Evolutionary conservation across 768 basidiomycete species (phyloP).

Genomic region (Phylloporus sp.): DNA sequence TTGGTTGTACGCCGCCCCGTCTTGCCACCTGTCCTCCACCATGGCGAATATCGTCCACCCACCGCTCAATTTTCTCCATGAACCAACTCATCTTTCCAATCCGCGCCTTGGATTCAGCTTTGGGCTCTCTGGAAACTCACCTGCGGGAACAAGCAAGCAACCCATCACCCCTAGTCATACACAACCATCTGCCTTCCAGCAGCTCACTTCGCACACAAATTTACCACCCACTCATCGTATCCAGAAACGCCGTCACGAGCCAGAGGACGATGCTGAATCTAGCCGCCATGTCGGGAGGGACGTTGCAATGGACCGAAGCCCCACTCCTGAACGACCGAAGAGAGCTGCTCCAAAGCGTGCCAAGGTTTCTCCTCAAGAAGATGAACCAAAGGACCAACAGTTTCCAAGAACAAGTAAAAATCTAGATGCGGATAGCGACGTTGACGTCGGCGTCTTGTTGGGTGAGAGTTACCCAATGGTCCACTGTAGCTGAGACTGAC

Average conservation of each 20-base stretch:
- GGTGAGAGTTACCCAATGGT: slow-evolving; percentile 45
- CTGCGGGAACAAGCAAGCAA: slow-evolving; percentile 47
- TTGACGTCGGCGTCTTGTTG: slow-evolving; percentile 74
- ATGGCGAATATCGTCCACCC: slow-evolving; percentile 75
- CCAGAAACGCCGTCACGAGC: slow-evolving; percentile 64
- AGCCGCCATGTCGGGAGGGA: slow-evolving; percentile 41
- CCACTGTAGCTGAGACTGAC: slow-evolving; percentile 4
- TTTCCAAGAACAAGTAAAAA: slow-evolving; percentile 48
- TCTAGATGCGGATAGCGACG: slow-evolving; percentile 38
- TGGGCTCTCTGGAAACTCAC: slow-evolving; percentile 46
- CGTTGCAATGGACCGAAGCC: slow-evolving; percentile 80
- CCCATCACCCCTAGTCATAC: slow-evolving; percentile 38
- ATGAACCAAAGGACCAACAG: slow-evolving; percentile 39
- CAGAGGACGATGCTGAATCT: slow-evolving; percentile 60
- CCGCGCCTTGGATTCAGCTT: slow-evolving; percentile 75
- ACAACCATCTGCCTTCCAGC: slow-evolving; percentile 49
- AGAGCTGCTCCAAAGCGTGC: slow-evolving; percentile 67
- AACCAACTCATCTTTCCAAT: slow-evolving; percentile 54
- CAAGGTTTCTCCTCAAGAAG: slow-evolving; percentile 23
- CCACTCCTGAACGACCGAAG: slow-evolving; percentile 76
- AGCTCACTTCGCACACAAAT: slow-evolving; percentile 49
- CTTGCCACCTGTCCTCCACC: slow-evolving; percentile 26
- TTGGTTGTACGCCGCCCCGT: slow-evolving; percentile 5
- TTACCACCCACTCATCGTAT: slow-evolving; percentile 40
- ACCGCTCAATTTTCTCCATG: slow-evolving; percentile 60